phyloP scores from a whole-genome alignment of 1,284 basidiomycete species.

The Amylostereum areolatum region DNA sequence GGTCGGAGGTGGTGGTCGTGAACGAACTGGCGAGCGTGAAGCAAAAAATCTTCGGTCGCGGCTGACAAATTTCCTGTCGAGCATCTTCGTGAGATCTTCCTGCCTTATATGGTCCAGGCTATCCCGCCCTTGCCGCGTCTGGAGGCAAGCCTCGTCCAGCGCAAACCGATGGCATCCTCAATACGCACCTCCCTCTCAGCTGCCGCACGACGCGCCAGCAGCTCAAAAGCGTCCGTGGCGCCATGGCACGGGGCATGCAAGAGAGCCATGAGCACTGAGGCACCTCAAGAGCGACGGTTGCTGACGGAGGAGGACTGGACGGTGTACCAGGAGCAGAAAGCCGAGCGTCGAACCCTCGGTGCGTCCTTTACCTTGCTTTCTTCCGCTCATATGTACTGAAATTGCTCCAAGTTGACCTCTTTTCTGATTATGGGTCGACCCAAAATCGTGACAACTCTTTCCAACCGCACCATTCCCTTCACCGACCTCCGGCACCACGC shows the following conservation, averaged over 20 bases:
- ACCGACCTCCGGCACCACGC: slow-evolving; percentile 54
- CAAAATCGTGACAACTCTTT: slow-evolving; percentile 67
- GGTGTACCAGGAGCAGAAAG: slow-evolving; percentile 51
- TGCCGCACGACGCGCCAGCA: too few relatives aligned
- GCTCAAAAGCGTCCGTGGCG: too few relatives aligned
- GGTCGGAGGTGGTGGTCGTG: slow-evolving; percentile 22
- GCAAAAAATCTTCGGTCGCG: slow-evolving; percentile 35
- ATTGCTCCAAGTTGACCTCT: slow-evolving; percentile 48
- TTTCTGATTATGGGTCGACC: slow-evolving; percentile 73
- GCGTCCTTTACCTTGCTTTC: slow-evolving; percentile 20
- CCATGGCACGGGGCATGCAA: too few relatives aligned
- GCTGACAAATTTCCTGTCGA: slow-evolving; percentile 12
- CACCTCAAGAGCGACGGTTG: too few relatives aligned
- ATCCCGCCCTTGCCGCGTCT: too few relatives aligned
- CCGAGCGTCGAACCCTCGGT: slow-evolving; percentile 49
- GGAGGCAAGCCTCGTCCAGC: too few relatives aligned
- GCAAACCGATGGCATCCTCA: too few relatives aligned
- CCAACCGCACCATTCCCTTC: slow-evolving; percentile 69
- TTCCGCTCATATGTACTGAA: slow-evolving; percentile 7
- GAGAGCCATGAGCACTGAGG: too few relatives aligned
- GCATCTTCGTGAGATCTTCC: too few relatives aligned
- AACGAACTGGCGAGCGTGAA: slow-evolving; percentile 18
- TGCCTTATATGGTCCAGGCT: too few relatives aligned
- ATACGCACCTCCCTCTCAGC: too few relatives aligned
- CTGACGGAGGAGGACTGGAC: slow-evolving; percentile 50